Base-by-base conservation (phyloP, 75 land plant species). In the Azolla pinnata region DNA sequence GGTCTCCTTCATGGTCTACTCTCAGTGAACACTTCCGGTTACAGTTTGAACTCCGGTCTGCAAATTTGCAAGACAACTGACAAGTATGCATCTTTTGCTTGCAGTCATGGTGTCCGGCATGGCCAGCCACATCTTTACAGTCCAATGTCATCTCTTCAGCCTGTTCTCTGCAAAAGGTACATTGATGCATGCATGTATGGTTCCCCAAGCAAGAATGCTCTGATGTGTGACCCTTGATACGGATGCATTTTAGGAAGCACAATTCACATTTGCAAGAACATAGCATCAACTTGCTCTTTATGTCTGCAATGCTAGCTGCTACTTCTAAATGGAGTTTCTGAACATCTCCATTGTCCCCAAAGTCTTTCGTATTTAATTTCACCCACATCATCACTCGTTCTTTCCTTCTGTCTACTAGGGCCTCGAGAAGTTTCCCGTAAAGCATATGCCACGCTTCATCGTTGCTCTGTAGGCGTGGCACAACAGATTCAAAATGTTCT, bases 21-120 rank as follows among this genome's bases (percentile, higher is more conserved):
- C 51, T 44, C 38, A 63, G 16, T 2, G 57, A 34, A 28, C 72
- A 74, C 19, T 1, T 23, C 57, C 40, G 42, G 50, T 62, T 70
- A 40, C 72, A 70, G 60, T 70, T 70, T 0, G 72, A 70, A 9
- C 66, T n/a, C 26, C 59, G 31, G 14, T 28, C 66, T 5, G 7
- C 23, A 16, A 32, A 56, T 28, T 14, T 12, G 54, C 72, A 70
- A 21, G 21, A 8, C 52, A 29, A 16, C n/a, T 57, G 53, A 56
- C 72, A 67, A 8, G 70, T 66, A 48, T 57, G 67, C 4, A 19
- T 7, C 14, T 23, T 53, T 27, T 24, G 19, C 44, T 64, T 51
- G 38, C 72, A 70, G 44, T 70, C 72, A 48, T 70, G 66, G 4
- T 26, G 32, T 21, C 62, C 66, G n/a, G 33, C 61, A 57, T 68